These are phyloP conservation scores for Solanum chilense DNA, from an alignment of 257 asterid genomes.

Conservation along the genomic window DNA sequence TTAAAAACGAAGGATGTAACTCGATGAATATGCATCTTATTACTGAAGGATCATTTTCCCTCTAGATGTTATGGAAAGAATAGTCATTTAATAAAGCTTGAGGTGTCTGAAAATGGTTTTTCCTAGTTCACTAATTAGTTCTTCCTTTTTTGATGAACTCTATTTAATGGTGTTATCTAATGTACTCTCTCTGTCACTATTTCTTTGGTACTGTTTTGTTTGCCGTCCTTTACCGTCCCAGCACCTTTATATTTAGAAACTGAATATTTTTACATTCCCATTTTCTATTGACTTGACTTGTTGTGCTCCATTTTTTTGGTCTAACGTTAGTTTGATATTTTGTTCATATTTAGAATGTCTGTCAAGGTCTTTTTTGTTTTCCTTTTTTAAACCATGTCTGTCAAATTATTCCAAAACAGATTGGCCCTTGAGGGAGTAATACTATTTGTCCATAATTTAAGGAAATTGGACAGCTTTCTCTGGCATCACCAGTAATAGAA, in stretches of 20 bases:
- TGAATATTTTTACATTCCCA: background rate
- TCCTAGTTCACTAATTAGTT: background rate
- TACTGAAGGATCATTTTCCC: background rate
- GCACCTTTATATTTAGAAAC: background rate
- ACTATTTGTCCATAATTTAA: background rate
- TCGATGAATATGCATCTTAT: background rate
- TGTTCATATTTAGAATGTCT: background rate
- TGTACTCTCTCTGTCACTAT: background rate
- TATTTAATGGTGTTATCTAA: background rate
- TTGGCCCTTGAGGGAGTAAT: background rate
- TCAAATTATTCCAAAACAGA: background rate
- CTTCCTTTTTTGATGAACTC: background rate
- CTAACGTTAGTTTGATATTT: background rate
- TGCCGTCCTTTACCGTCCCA: background rate
- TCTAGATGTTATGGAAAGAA: background rate
- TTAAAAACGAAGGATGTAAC: background rate
- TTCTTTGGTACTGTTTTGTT: background rate
- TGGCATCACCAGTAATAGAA: background rate
- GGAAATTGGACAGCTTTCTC: background rate
- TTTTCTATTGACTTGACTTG: background rate
- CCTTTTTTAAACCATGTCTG: background rate
- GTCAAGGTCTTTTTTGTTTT: background rate
- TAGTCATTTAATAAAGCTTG: background rate
- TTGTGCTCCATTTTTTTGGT: background rate
- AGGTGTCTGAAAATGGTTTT: background rate